A percentile compares a stretch with the other conserved stretches of the same genome.
These are phyloP conservation scores for Encephalitozoon romaleae DNA, from an alignment of 371 early-diverging fungal species.

Conservation along the genomic window DNA sequence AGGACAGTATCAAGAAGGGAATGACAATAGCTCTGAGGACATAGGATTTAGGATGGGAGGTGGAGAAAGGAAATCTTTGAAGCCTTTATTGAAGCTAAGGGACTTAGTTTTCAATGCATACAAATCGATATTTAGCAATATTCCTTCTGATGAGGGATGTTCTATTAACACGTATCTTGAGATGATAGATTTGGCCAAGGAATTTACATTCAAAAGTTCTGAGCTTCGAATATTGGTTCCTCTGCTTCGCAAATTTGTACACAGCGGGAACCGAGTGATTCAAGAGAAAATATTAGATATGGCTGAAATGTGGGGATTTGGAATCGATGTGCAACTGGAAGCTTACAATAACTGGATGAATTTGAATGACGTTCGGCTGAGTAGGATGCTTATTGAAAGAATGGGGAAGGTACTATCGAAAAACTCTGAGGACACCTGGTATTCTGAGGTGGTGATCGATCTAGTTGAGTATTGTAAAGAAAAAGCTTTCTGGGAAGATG, in stretches of 20 bases:
- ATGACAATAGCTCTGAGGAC: neutral
- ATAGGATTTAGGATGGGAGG: neutral
- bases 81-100: neutral
- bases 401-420: neutral
- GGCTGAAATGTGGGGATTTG: neutral
- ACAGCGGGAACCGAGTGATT: neutral
- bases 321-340: neutral
- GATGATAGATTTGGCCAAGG: neutral
- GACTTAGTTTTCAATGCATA: neutral
- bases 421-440: neutral
- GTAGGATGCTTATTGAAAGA: slow-evolving; percentile 1
- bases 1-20: neutral
- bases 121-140: neutral
- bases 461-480: neutral
- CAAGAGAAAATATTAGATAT: neutral
- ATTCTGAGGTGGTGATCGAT: neutral
- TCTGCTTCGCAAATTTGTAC: neutral
- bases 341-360: neutral
- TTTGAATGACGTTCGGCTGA: neutral
- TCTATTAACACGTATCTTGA: neutral
- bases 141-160: neutral
- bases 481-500: neutral
- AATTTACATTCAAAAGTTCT: neutral
- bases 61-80: neutral
- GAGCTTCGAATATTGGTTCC: neutral